These are phyloP conservation scores for Crassisporium funariophilum DNA, from an alignment of 768 basidiomycete species.

Conservation along the genomic window DNA sequence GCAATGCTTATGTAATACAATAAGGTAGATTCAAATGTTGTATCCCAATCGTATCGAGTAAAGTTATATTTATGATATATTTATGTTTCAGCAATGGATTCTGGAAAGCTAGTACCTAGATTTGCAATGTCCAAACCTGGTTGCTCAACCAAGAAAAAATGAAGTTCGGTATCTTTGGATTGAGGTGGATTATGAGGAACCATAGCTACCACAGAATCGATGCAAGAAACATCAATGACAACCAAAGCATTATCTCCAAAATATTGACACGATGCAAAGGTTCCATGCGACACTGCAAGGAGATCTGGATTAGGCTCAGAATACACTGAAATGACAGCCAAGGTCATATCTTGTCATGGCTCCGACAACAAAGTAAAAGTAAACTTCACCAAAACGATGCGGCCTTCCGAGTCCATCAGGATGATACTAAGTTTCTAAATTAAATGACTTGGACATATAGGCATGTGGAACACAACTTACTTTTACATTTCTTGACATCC, in stretches of 20 bases:
- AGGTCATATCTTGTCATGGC: conserved; percentile 3
- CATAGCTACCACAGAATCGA: conserved; percentile 8
- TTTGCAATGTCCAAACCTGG: conserved; percentile 1
- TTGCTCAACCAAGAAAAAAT: conserved; percentile 7
- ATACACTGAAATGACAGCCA: conserved; percentile 6
- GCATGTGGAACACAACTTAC: conserved; percentile 23
- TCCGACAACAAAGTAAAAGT: conserved; percentile 9
- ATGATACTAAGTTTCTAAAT: too few species aligned
- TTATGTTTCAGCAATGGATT: conserved; percentile 4
- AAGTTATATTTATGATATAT: too few species aligned
- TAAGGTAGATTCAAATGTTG: too few species aligned
- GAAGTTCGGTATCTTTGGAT: conserved; percentile 5
- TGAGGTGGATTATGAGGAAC: conserved; percentile 7
- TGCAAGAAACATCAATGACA: conserved; percentile 5
- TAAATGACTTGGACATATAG: too few species aligned
- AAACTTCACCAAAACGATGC: conserved; percentile 16
- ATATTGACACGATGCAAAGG: conserved; percentile 7
- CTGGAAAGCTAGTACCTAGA: neutral
- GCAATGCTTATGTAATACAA: too few species aligned
- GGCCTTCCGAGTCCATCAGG: too few species aligned
- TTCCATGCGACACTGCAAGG: conserved; percentile 3
- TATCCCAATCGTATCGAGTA: too few species aligned
- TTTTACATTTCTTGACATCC: conserved; percentile 34
- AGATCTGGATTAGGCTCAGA: conserved; percentile 4
- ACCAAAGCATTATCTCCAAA: conserved; percentile 6